Percentiles rank a stretch among this genome's conserved stretches.
phyloP scores from a whole-genome alignment of 2,329 filamentous ascomycete species.

The Monosporascus sp. region DNA sequence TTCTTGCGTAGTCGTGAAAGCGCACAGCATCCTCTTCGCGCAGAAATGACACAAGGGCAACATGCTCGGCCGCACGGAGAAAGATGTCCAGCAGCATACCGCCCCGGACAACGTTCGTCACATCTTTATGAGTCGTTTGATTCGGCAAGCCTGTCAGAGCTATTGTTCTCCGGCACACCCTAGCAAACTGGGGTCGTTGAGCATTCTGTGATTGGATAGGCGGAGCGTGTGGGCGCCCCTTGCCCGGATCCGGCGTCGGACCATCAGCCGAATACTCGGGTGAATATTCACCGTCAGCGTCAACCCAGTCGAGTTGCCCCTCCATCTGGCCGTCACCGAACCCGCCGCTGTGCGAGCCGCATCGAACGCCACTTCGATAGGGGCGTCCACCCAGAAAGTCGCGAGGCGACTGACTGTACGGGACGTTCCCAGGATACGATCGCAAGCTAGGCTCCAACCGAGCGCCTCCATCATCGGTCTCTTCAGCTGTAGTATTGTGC shows the following conservation, averaged over 20 bases:
- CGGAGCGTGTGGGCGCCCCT: constrained; percentile 2
- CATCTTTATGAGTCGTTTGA: constrained; percentile 57
- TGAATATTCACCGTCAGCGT: constrained; percentile 13
- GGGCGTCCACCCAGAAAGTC: not conserved
- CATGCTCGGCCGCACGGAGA: constrained; percentile 52
- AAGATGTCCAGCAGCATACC: constrained; percentile 66
- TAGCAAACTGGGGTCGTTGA: constrained; percentile 26
- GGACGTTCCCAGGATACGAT: constrained; percentile 1
- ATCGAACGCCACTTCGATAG: constrained; percentile 1
- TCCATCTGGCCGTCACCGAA: constrained; percentile 3
- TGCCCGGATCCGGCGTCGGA: constrained; percentile 8
- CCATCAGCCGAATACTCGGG: constrained; percentile 16
- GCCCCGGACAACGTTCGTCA: constrained; percentile 60
- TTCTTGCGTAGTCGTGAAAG: constrained; percentile 60
- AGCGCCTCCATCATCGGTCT: constrained; percentile 3
- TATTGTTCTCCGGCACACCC: constrained; percentile 49
- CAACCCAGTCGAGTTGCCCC: constrained; percentile 15
- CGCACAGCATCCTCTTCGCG: constrained; percentile 54
- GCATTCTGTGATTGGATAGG: constrained; percentile 5
- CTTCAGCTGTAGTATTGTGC: constrained; percentile 3
- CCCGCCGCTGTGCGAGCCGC: constrained; percentile 1
- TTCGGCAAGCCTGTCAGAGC: constrained; percentile 58
- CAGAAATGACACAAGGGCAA: constrained; percentile 65
- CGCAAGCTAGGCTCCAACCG: constrained; percentile 2
- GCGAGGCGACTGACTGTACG: not conserved